A percentile compares a stretch with the other conserved stretches of the same genome.
Evolutionary conservation across 2,329 filamentous ascomycete genomes (phyloP).

Genomic region (Paecilomyces variotii): DNA sequence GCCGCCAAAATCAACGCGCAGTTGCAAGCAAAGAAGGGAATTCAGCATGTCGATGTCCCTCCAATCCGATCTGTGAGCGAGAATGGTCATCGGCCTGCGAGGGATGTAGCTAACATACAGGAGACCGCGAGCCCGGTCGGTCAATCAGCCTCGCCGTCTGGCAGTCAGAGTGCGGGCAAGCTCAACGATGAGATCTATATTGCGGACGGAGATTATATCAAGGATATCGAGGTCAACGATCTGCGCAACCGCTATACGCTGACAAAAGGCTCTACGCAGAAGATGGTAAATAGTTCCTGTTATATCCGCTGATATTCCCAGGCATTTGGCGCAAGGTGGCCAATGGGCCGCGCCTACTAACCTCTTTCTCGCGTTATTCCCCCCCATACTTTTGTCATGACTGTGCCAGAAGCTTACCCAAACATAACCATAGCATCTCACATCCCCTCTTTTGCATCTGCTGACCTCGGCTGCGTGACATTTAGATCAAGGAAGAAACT

Average conservation of each 20-base stretch:
- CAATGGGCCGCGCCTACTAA: constrained; percentile 27
- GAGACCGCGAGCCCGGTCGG: constrained; percentile 43
- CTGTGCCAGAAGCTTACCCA: constrained; percentile 62
- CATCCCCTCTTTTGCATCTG: constrained; percentile 72
- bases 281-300: constrained; percentile 93
- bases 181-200: constrained; percentile 87
- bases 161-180: constrained; percentile 44
- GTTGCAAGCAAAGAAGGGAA: constrained; percentile 76
- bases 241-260: constrained; percentile 92
- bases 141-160: constrained; percentile 47
- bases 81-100: not conserved
- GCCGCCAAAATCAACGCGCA: constrained; percentile 81
- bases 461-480: constrained; percentile 82
- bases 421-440: constrained; percentile 50
- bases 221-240: constrained; percentile 98
- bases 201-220: constrained; percentile 94
- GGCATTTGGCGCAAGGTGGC: constrained; percentile 32
- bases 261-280: constrained; percentile 94
- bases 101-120: constrained; percentile 10
- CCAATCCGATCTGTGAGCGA: constrained; percentile 58
- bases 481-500: constrained; percentile 99
- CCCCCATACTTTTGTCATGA: constrained; percentile 37
- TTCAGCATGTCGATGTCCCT: constrained; percentile 83
- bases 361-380: constrained; percentile 28
- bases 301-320: constrained; percentile 59